phyloP scores from a whole-genome alignment of 495 filamentous ascomycete genomes.

The Aspergillus panamensis region DNA sequence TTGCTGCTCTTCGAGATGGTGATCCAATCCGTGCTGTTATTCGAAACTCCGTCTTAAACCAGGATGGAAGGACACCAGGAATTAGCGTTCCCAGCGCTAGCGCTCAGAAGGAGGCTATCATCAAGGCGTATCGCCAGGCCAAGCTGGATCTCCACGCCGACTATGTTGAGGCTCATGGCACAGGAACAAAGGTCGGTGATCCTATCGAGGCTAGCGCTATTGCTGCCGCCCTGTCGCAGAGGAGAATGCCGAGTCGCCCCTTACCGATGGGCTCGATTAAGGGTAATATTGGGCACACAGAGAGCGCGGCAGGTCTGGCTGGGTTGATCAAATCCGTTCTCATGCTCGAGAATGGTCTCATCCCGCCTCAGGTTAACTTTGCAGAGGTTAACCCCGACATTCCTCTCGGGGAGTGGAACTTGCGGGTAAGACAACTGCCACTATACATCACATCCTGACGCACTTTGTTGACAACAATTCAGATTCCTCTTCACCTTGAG shows the following conservation, averaged over 20 bases:
- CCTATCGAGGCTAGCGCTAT: conserved; percentile 17
- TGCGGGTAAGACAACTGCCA: conserved; percentile 9
- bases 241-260: conserved; percentile 5
- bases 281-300: conserved; percentile 12
- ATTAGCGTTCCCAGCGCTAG: conserved; percentile 12
- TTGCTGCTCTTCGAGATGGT: conserved; percentile 32
- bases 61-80: conserved; percentile 14
- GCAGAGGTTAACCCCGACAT: conserved; percentile 23
- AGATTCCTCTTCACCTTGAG: conserved; percentile 12
- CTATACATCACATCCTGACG: background rate
- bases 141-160: conserved; percentile 12
- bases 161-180: conserved; percentile 18
- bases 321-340: conserved; percentile 28
- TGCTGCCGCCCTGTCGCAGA: conserved; percentile 6
- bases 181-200: conserved; percentile 16
- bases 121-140: conserved; percentile 10
- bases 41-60: conserved; percentile 24
- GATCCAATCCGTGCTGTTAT: conserved; percentile 62
- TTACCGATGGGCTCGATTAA: conserved; percentile 13
- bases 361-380: conserved; percentile 24
- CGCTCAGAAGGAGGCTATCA: conserved; percentile 14
- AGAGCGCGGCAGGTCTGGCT: conserved; percentile 21
- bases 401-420: conserved; percentile 25
- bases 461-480: background rate
- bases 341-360: conserved; percentile 25